These are phyloP conservation scores for Neurospora sp. DNA, from an alignment of 495 filamentous ascomycete species.

Conservation along the genomic window DNA sequence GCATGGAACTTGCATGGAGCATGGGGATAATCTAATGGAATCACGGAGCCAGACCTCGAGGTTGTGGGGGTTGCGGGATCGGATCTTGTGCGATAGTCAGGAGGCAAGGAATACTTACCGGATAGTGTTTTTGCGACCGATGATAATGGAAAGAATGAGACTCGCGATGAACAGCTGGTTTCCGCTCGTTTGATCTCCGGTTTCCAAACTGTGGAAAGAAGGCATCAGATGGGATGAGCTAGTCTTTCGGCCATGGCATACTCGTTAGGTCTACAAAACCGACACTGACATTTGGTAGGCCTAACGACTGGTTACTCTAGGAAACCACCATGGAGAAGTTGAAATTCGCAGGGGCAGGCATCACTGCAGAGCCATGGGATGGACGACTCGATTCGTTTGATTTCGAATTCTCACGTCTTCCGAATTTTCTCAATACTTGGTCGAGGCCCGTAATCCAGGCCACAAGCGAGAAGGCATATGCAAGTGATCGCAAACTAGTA, in stretches of 20 bases:
- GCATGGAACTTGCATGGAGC: neutral
- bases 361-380: neutral
- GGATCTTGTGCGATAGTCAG: neutral
- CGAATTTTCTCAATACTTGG: neutral
- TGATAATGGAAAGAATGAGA: neutral
- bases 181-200: neutral
- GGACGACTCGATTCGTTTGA: neutral
- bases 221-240: neutral
- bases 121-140: neutral
- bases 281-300: too few species aligned
- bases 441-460: neutral
- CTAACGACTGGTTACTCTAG: neutral
- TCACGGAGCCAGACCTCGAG: neutral
- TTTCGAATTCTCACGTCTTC: neutral
- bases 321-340: neutral
- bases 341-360: neutral
- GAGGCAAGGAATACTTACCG: neutral
- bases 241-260: neutral
- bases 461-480: neutral
- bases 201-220: neutral
- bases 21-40: neutral
- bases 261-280: too few species aligned
- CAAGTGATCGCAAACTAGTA: neutral
- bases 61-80: neutral
- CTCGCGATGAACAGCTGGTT: neutral